Evolutionary conservation across 2,329 filamentous ascomycete genomes (phyloP), one percentile per base, ranked within the genome.

Genomic region (Pyrenochaeta sp.): DNA sequence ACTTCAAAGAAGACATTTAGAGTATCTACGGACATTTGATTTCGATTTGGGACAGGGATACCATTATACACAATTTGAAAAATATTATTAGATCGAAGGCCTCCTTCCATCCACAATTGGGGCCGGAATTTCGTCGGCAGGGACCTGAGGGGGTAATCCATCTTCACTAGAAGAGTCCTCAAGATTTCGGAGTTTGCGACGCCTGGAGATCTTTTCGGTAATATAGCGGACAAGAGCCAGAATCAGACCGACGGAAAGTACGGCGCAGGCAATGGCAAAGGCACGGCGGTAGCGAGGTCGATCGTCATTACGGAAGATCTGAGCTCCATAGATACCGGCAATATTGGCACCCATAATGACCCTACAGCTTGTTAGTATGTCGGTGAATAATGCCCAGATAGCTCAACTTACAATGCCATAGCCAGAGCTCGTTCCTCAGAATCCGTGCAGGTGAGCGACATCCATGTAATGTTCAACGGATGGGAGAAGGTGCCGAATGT

Each of bases 341-440:
- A 79, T 80, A 52, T 85, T 85, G 34, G 81, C 82, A 14, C 79
- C 78, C 81, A 84, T 84, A 46, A 85, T 82, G 37, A 83, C 74
- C 67, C 75, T 77, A 17, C 14, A 27, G 13, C 15, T 20, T 7
- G 22, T 52, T n/a, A 26, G 13, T 11, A 4, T 29, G 5, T 11
- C 20, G 14, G 9, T 18, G 3, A 5, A 4, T 22, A 6, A 13
- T 3, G 6, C 1, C 9, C 20, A 4, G 11, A 10, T n/a, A 14
- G 10, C 8, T 11, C 11, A 22, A 46, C 51, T 48, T 40, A 80
- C 77, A 80, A 73, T 6, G 81, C 81, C 82, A 84, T 84, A 8
- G 81, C 79, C 0, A 85, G 71, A 1, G 81, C 80, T 35, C 81
- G 71, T 52, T 83, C 77, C 48, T 84, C 81, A 0, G 81, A 82